These are phyloP conservation scores for Lithohypha guttulata DNA, from an alignment of 2,329 filamentous ascomycete genomes.

Conservation along the genomic window DNA sequence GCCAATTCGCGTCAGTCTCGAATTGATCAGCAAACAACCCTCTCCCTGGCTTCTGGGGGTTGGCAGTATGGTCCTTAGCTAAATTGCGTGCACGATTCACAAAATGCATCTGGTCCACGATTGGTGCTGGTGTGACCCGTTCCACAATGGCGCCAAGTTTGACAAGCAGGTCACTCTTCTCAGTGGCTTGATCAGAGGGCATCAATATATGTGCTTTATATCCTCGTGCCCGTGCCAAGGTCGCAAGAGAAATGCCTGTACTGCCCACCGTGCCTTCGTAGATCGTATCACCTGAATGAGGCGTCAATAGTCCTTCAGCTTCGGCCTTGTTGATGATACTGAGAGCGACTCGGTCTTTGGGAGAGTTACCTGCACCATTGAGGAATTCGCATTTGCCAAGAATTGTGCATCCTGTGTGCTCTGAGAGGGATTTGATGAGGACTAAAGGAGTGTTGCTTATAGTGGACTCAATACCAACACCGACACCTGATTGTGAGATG, in stretches of 20 bases:
- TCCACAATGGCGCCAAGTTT: conserved; percentile 91
- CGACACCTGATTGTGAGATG: conserved; percentile 3
- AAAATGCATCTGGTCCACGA: conserved; percentile 86
- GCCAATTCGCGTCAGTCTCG: conserved; percentile 80
- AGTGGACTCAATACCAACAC: conserved; percentile 66
- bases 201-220: conserved; percentile 96
- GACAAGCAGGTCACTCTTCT: conserved; percentile 80
- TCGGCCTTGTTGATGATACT: conserved; percentile 82
- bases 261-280: conserved; percentile 97
- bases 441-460: conserved; percentile 92
- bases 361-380: conserved; percentile 85
- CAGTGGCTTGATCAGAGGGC: conserved; percentile 78
- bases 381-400: conserved; percentile 93
- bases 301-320: conserved; percentile 60
- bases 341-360: conserved; percentile 89
- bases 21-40: conserved; percentile 97
- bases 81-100: conserved; percentile 79
- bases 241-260: conserved; percentile 88
- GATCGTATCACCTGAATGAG: conserved; percentile 79
- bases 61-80: conserved; percentile 60
- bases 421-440: conserved; percentile 71
- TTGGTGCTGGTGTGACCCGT: conserved; percentile 79
- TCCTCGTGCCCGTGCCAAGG: conserved; percentile 74
- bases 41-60: conserved; percentile 48
- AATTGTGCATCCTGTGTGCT: conserved; percentile 78